Percentiles rank a stretch among this genome's conserved stretches.
These are phyloP conservation scores for Irpex lacteus DNA, from an alignment of 1,284 basidiomycete genomes.

Conservation along the genomic window DNA sequence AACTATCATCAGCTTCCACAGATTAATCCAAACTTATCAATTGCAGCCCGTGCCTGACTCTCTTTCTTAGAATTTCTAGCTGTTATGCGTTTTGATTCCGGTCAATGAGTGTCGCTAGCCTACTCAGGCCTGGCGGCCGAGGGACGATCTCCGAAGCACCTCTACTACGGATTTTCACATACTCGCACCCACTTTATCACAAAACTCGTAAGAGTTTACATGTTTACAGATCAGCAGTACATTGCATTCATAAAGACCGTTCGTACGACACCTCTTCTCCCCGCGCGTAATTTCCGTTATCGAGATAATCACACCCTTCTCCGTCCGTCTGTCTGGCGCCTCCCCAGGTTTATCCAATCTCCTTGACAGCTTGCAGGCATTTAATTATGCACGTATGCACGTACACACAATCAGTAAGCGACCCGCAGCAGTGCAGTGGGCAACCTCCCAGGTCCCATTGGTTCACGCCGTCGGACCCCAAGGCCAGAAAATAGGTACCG, in stretches of 20 bases:
- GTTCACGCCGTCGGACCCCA: slow-evolving; percentile 17
- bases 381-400: background rate
- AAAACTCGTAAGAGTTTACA: background rate
- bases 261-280: background rate
- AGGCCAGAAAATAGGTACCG: slow-evolving; percentile 40
- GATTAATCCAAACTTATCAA: background rate
- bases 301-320: background rate
- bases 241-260: background rate
- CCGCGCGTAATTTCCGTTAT: background rate
- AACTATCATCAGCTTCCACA: background rate
- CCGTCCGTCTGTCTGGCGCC: background rate
- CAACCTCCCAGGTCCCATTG: background rate
- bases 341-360: background rate
- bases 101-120: background rate
- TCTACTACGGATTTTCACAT: background rate
- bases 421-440: background rate
- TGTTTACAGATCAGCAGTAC: background rate
- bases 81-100: background rate
- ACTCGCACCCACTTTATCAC: background rate
- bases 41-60: background rate
- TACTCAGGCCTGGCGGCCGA: background rate
- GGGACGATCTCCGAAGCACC: background rate
- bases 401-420: background rate
- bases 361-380: background rate
- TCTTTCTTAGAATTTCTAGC: background rate